These are phyloP conservation scores for Blastobotrys americana DNA, from an alignment of 805 yeast species.

Conservation along the genomic window DNA sequence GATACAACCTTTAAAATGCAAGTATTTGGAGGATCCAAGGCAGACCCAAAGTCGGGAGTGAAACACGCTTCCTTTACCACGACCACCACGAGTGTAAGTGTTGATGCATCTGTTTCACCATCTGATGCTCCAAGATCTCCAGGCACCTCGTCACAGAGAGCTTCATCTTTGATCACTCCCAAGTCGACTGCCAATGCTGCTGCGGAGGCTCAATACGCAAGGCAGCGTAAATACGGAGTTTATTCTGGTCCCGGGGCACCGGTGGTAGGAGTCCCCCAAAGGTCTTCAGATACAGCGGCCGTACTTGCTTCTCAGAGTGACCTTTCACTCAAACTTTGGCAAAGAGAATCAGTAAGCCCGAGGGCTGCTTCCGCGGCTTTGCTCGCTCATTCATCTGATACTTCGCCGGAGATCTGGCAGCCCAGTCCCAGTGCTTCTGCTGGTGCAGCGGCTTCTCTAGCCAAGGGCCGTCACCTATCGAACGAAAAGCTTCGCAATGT, in stretches of 20 bases:
- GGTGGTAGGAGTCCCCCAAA: constrained; percentile 30
- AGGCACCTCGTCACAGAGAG: not conserved
- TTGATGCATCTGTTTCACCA: no score
- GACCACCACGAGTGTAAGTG: no score
- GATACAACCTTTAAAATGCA: not conserved
- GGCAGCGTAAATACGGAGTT: constrained; percentile 29
- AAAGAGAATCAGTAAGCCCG: constrained; percentile 20
- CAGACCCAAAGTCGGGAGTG: no score
- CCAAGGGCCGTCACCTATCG: constrained; percentile 16
- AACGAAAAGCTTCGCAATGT: constrained; percentile 6
- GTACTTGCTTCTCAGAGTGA: constrained; percentile 27
- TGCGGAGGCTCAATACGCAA: constrained; percentile 31
- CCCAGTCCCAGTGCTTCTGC: constrained; percentile 43
- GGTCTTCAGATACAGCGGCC: constrained; percentile 30
- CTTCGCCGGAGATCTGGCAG: constrained; percentile 31
- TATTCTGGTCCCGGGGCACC: constrained; percentile 32
- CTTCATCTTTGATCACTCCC: not conserved
- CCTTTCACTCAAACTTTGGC: constrained; percentile 32
- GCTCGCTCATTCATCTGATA: constrained; percentile 26
- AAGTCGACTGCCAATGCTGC: constrained; percentile 15
- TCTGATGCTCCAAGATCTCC: constrained; percentile 13
- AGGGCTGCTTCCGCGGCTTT: constrained; percentile 33
- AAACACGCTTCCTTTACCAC: no score
- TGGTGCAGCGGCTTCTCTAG: constrained; percentile 48
- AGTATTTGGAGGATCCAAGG: no score